Base-by-base conservation (phyloP, 495 filamentous ascomycete genomes). In the Hypomontagnella submonticulosa region DNA sequence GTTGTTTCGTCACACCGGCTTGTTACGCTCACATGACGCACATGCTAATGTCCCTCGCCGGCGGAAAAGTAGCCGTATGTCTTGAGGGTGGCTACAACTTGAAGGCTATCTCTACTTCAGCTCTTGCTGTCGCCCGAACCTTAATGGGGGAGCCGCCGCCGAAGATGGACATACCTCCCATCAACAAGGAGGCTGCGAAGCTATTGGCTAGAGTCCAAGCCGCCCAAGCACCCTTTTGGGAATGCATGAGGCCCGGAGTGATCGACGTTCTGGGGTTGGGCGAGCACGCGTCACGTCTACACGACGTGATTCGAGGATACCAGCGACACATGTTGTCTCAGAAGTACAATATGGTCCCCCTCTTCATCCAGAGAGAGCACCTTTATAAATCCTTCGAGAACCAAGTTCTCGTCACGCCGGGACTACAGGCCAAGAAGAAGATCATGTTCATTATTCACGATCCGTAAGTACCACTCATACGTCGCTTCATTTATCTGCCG, bases 21-120 rank as follows among this genome's bases (percentile, higher is more conserved):
- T 94, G 96, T 71, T 99, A 98, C 73, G 92, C 92, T 15, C 94
- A 98, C 70, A 98, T 99, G 95, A 97, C 96, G 7, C 91, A 97
- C 71, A 97, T 97, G 93, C 84, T 99, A 13, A 98, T 97, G 93
- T 89, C 89, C 10, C 84, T 99, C n/a, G 93, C 95, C 2, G 81
- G 88, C 42, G 95, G 95, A 36, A 97, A 95, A 73, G 82, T 98
- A 43, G 91, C 91, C 8, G 92, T 96, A 19, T 97, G 93, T 71
- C 80, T 99, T 11, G 95, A 96, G 83, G 95, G 95, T 49, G 95
- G 95, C 15, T 99, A 99, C 73, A 97, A 99, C 69, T 87, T 98
- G 42, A 80, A 85, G 8, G 94, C 96, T 1, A 97, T 99, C 52
- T 93, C 93, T 0, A 87, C 90, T 56, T 97, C 94, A 16, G 95